A percentile compares a stretch with the other conserved stretches of the same genome.
Evolutionary conservation across 1,284 basidiomycete species (phyloP).

Genomic region (Tylopilus sp.): DNA sequence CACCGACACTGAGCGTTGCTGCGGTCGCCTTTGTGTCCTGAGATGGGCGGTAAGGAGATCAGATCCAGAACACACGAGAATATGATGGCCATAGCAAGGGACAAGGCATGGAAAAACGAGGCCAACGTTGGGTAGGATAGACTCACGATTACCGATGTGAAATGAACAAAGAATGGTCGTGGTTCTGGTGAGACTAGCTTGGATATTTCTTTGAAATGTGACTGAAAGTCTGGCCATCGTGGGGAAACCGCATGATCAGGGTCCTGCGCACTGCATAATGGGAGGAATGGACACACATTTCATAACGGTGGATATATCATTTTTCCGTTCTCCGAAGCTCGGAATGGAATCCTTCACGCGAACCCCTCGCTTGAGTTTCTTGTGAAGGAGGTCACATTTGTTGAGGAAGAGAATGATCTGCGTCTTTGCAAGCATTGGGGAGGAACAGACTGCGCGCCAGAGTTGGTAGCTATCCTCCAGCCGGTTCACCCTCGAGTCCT

Average conservation of each 20-base stretch:
- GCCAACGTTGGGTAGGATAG: conserved; percentile 6
- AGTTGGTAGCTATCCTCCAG: conserved; percentile 71
- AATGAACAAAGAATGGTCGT: conserved; percentile 67
- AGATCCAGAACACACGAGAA: not conserved
- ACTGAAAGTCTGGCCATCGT: conserved; percentile 55
- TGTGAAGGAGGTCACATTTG: conserved; percentile 67
- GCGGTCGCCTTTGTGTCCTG: conserved; percentile 71
- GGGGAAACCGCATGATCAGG: conserved; percentile 11
- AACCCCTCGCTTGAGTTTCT: conserved; percentile 61
- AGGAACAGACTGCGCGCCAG: conserved; percentile 66
- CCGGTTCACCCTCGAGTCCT: conserved; percentile 66
- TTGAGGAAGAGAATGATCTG: conserved; percentile 64
- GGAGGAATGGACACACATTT: conserved; percentile 49
- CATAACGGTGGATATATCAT: conserved; percentile 54
- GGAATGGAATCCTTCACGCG: conserved; percentile 60
- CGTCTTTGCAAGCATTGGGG: conserved; percentile 58
- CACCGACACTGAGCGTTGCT: conserved; percentile 61
- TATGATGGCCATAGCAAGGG: not conserved
- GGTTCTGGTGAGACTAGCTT: conserved; percentile 57
- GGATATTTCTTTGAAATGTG: conserved; percentile 65
- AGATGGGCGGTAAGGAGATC: conserved; percentile 10
- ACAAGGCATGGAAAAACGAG: conserved; percentile 12
- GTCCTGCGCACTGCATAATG: not conserved
- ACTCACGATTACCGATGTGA: conserved; percentile 70
- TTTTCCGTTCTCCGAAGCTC: conserved; percentile 61